Evolutionary conservation across 2,329 filamentous ascomycete species (phyloP).

Genomic region (Raffaelea ambrosiae): DNA sequence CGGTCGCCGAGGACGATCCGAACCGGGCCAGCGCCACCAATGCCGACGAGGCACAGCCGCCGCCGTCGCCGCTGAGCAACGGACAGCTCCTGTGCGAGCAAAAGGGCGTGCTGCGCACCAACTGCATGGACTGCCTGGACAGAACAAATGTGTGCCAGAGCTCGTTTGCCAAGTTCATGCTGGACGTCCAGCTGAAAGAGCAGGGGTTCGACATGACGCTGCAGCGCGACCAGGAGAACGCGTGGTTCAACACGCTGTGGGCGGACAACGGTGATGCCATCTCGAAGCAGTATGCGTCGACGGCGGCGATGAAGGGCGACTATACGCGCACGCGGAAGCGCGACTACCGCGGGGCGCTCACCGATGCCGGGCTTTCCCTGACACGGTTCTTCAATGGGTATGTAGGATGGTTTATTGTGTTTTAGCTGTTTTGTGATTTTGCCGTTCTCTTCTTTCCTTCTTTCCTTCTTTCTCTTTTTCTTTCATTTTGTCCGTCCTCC

Average conservation of each 20-base stretch:
- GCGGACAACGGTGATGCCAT: constrained; percentile 96
- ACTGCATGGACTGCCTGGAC: constrained; percentile 98
- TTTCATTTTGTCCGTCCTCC: not conserved
- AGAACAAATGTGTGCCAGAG: constrained; percentile 94
- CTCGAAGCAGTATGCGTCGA: constrained; percentile 91
- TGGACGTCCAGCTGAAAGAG: constrained; percentile 69
- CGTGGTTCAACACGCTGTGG: constrained; percentile 96
- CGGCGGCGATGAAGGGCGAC: constrained; percentile 91
- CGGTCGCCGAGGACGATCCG: constrained; percentile 36
- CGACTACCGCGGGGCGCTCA: constrained; percentile 83
- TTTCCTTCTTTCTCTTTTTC: no score
- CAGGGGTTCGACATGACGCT: constrained; percentile 70
- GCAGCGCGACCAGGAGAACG: constrained; percentile 67
- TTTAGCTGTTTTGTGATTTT: no score
- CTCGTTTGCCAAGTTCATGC: constrained; percentile 73
- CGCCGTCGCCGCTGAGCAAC: constrained; percentile 9
- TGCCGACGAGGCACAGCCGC: not conserved
- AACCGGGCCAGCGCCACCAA: not conserved
- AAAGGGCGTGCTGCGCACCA: constrained; percentile 76
- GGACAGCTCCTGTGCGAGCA: constrained; percentile 45
- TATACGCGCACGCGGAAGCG: constrained; percentile 88
- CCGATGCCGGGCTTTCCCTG: constrained; percentile 82
- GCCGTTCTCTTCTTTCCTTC: no score
- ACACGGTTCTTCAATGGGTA: constrained; percentile 64
- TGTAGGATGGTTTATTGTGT: no score